Base-by-base conservation (phyloP, 345 rosid genomes). In the Combretum micranthum region DNA sequence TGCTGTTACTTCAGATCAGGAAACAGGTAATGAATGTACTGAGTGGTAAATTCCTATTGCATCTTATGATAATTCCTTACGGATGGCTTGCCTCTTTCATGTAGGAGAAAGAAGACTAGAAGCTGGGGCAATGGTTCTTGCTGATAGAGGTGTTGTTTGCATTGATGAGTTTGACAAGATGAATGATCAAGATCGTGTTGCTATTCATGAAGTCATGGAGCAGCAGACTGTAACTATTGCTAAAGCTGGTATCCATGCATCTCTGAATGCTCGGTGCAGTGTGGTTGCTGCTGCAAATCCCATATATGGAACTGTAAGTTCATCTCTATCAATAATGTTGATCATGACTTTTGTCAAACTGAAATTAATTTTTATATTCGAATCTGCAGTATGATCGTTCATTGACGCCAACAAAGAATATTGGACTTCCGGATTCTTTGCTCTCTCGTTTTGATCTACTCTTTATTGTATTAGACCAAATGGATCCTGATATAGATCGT, bases 81-180 rank as follows among this genome's bases (percentile, higher is more conserved):
- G 43, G n/a, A 42, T 3, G 44, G 12, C 17, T 51, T 42, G 15
- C 50, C 48, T 52, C 52, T n/a, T 66, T 0, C 59, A 55, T 53
- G 46, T 80, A 93, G 99, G 99, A 52, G 99, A 93, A 80, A 85
- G 96, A 76, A 85, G 99, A 72, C 82, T 93, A 23, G 99, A 93
- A 74, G 99, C 99, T 64, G 97, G 99, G 72, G 99, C 99, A 53
- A 93, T 93, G 99, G 99, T 93, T 74, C 99, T 93, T 59, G 99
- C 88, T 52, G 99, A 93, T 70, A 74, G 86, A 75, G 99, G 99
- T 70, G 84, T 89, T 53, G 97, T 93, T 53, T 93, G 97, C 67
- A 93, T 93, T 64, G 99, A 89, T 47, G 99, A 93, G 79, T 93
- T 93, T 67, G 99, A 93, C 80, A 93, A 93, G 82, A 93, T 93